Base-by-base conservation (phyloP, 2,329 filamentous ascomycete species). In the Taxawa tesnikishii region DNA sequence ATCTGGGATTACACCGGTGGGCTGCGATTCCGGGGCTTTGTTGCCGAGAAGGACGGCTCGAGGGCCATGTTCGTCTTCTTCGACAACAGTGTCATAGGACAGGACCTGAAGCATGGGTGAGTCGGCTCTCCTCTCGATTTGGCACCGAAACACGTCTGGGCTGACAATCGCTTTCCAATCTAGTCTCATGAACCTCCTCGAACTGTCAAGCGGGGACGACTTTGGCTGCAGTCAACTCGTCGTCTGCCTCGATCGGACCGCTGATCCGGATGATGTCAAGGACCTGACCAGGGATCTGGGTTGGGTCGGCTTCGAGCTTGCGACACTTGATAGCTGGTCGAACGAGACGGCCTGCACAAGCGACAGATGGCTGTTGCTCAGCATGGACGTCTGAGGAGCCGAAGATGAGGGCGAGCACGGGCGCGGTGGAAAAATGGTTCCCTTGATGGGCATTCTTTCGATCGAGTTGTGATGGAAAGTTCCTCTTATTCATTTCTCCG, bases 301-400 rank as follows among this genome's bases (percentile, higher is more conserved):
- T 54, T 94, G 87, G 87, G 87, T 92, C 42, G 87, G 87, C 34
- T 94, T 94, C 51, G 81, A 83, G 51, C 70, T 88, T 43, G 76
- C 75, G 30, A 88, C 82, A 15, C 67, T 94, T 26, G 78, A 85
- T 44, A 70, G 74, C 45, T 94, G 84, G 79, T 65, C 67, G 24
- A 53, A 55, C 29, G 60, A 59, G 28, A 73, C 81, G 41, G 68
- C 78, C 32, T 48, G 47, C 38, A 75, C 80, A 31, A 93, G 84
- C 60, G 62, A 75, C 32, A 68, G 68, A 48, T 94, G 87, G 87
- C 57, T 94, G 37, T 84, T 92, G 53, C 74, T 94, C 67, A 76
- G 77, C 41, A 90, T 93, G 75, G 85, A 94, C 54, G 63, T 88
- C 37, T 93, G 69, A 53, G 26, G 19, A 23, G 19, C 8, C 2